Conservation (phyloP, 441 rosid species). For the Aquilaria agallochum region DNA sequence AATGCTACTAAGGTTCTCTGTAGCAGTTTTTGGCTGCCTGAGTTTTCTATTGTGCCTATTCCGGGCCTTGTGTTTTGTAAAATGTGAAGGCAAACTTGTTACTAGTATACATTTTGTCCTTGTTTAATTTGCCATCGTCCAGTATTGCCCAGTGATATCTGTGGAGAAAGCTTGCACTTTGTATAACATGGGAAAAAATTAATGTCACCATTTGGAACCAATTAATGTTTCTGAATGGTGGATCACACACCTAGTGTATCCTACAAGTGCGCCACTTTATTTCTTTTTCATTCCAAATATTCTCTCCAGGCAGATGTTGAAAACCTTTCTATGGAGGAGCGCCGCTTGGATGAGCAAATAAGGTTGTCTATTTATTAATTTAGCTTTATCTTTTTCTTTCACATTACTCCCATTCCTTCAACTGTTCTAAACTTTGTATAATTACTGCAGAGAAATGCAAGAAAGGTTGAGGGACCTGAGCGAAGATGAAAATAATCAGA, state of each 20-base stretch:
- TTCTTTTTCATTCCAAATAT: constrained; percentile 1
- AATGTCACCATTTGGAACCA: no score
- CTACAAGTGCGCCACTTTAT: constrained; percentile 1
- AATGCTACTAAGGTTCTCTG: no score
- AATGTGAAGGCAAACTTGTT: no score
- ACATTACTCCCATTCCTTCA: constrained; percentile 4
- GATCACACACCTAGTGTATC: not conserved
- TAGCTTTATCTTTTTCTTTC: constrained; percentile 15
- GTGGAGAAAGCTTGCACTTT: no score
- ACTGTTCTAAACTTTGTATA: constrained; percentile 27
- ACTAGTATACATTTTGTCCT: no score
- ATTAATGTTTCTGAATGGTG: constrained; percentile 4
- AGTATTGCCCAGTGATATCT: no score
- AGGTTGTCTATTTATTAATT: constrained; percentile 39
- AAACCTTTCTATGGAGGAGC: constrained; percentile 66
- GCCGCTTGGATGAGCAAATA: constrained; percentile 67
- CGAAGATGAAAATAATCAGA: constrained; percentile 85
- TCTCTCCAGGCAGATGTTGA: constrained; percentile 70
- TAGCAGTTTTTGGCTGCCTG: no score
- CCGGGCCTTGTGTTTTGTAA: no score
- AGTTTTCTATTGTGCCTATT: no score
- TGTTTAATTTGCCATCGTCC: no score
- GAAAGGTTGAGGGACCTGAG: constrained; percentile 83
- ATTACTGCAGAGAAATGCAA: constrained; percentile 75
- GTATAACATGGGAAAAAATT: no score